Conservation (phyloP, 179 eudicot species). For the Spinacia oleracea region DNA sequence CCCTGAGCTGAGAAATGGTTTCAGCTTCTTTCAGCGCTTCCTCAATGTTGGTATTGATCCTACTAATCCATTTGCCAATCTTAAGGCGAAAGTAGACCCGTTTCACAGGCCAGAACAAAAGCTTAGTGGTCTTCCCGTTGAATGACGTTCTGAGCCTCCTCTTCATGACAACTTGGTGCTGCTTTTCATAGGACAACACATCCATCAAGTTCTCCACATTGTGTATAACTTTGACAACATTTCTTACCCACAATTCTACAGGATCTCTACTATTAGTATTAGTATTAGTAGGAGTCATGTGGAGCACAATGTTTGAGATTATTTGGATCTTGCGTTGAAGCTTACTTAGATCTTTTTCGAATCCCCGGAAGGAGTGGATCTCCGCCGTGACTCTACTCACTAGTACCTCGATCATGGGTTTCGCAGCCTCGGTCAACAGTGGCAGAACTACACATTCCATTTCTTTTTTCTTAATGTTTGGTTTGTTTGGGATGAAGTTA, state of each 20-base stretch:
- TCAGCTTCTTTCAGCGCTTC: background rate
- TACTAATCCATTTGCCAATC: background rate
- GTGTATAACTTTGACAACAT: background rate
- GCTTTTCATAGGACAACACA: constrained; percentile 8
- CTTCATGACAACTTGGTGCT: background rate
- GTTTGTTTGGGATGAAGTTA: background rate
- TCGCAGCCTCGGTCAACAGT: background rate
- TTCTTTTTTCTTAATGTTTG: background rate
- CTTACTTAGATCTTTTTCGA: background rate
- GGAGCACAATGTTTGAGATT: background rate
- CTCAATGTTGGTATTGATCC: background rate
- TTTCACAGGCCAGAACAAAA: background rate
- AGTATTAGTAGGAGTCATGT: background rate
- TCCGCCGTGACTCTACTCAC: background rate
- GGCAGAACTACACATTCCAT: background rate
- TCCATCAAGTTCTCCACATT: constrained; percentile 20
- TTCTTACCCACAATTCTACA: background rate
- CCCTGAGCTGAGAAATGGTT: background rate
- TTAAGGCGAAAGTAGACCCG: background rate
- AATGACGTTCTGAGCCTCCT: background rate
- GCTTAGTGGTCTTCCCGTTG: background rate
- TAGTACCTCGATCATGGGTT: background rate
- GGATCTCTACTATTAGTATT: background rate
- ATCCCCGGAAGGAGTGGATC: background rate
- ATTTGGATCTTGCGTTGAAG: background rate